phyloP scores from a whole-genome alignment of 768 basidiomycete genomes.

The Termitomyces sp. region DNA sequence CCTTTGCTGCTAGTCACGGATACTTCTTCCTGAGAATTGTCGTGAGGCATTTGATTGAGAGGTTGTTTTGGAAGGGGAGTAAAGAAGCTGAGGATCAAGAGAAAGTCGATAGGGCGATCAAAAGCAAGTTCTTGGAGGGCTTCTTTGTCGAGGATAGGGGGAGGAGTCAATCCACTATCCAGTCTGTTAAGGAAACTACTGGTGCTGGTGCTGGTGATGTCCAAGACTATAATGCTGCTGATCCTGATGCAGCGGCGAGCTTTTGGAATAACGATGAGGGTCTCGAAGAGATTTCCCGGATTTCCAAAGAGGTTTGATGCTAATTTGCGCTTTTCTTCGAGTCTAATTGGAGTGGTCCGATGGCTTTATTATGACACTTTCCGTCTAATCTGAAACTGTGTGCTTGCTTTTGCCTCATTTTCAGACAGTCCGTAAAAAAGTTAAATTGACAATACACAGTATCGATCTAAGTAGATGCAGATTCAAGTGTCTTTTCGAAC shows the following conservation, averaged over 20 bases:
- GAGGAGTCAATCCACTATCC: slow-evolving; percentile 10
- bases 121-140: slow-evolving; percentile 34
- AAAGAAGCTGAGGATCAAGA: slow-evolving; percentile 59
- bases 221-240: slow-evolving; percentile 14
- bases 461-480: too few species aligned
- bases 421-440: too few species aligned
- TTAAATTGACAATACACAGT: not conserved
- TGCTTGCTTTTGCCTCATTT: too few species aligned
- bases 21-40: slow-evolving; percentile 63
- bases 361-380: not conserved
- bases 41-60: slow-evolving; percentile 69
- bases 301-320: slow-evolving; percentile 50
- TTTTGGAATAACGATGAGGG: slow-evolving; percentile 80
- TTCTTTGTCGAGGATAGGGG: slow-evolving; percentile 18
- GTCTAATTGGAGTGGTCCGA: not conserved
- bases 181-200: slow-evolving; percentile 14
- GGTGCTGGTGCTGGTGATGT: not conserved
- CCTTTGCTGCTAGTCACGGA: slow-evolving; percentile 84
- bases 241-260: slow-evolving; percentile 22
- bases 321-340: not conserved
- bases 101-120: slow-evolving; percentile 46
- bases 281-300: slow-evolving; percentile 63
- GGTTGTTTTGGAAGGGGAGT: slow-evolving; percentile 74
- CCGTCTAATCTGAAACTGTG: not conserved
- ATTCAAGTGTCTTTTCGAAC: too few species aligned